Conservation (phyloP, 331 rosid genomes). For the Quercus lobata region DNA sequence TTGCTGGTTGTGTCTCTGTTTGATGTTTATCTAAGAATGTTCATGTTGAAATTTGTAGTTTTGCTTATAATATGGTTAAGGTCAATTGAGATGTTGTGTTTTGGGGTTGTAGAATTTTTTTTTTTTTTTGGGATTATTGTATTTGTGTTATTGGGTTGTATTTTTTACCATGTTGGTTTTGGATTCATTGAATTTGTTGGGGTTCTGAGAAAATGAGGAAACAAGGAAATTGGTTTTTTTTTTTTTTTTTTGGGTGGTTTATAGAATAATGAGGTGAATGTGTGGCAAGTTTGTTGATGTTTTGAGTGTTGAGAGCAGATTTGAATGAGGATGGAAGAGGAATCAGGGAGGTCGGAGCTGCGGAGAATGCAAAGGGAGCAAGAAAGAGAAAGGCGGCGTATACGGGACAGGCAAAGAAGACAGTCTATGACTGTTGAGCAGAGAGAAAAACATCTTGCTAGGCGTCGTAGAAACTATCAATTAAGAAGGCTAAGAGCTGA, state of each 20-base stretch:
- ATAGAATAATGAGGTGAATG: not conserved
- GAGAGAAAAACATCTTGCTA: slow-evolving; percentile 72
- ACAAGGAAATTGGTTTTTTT: not conserved
- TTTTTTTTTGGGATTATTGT: not conserved
- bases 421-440: slow-evolving; percentile 83
- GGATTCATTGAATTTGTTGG: not conserved
- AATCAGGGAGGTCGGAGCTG: slow-evolving; percentile 30
- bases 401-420: slow-evolving; percentile 72
- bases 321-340: slow-evolving; percentile 38
- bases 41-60: not conserved
- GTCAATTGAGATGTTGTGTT: not conserved
- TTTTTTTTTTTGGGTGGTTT: not conserved
- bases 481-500: slow-evolving; percentile 50
- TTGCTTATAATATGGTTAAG: not conserved
- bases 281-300: not conserved
- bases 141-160: not conserved
- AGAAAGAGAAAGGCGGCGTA: slow-evolving; percentile 73
- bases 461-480: slow-evolving; percentile 78
- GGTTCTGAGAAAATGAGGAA: not conserved
- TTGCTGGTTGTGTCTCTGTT: not conserved
- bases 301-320: slow-evolving; percentile 10
- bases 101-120: not conserved
- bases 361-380: slow-evolving; percentile 54
- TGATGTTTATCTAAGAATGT: not conserved
- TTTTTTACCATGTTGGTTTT: not conserved